Base-by-base conservation (phyloP, 2,329 filamentous ascomycete genomes). In the Trichoderma harzianum region DNA sequence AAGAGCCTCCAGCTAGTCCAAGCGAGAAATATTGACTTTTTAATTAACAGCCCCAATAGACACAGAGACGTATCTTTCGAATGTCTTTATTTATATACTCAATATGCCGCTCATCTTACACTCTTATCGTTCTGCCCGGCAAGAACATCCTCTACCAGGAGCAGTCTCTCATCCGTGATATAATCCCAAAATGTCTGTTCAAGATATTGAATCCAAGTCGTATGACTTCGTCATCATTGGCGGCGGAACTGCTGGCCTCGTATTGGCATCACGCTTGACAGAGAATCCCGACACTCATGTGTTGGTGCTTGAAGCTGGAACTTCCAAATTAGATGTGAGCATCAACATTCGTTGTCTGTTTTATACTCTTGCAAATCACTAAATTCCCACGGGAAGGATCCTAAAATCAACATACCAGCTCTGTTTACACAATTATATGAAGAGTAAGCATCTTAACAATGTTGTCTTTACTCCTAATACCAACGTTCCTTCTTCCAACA, bases 161-260 rank as follows among this genome's bases (percentile, higher is more conserved):
- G 24, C 12, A 55, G 1, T 14, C 16, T 55, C 2, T 26, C n/a
- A 26, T 55, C 51, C 51, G 1, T 26, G 6, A 24, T 4, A 55
- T 55, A 21, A 8, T 12, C 24, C 12, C 51, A 16, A 55, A 12
- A 55, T 55, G 51, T 55, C 51, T 21, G 21, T 16, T 55, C 51
- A 55, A 55, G n/a, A 55, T 26, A 2, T 55, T 55, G 51, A 55
- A 55, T 47, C 43, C 18, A 47, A 47, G 43, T 10, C 7, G 18
- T 58, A 57, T 39, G 51, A 67, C 18, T 67, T 57, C 32, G 5
- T 67, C 5, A 24, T 67, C 11, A 21, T 67, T 21, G 64, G 79
- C 53, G 81, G 81, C 36, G 81, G 81, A 21, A 82, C 81, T 8
- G 74, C 80, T 7, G 81, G 81, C 11, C 81, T 81, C 62, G 81